Percentiles rank a stretch among this genome's conserved stretches.
Conservation (phyloP, 371 early-diverging fungal genomes). For the Apophysomyces sp. region DNA sequence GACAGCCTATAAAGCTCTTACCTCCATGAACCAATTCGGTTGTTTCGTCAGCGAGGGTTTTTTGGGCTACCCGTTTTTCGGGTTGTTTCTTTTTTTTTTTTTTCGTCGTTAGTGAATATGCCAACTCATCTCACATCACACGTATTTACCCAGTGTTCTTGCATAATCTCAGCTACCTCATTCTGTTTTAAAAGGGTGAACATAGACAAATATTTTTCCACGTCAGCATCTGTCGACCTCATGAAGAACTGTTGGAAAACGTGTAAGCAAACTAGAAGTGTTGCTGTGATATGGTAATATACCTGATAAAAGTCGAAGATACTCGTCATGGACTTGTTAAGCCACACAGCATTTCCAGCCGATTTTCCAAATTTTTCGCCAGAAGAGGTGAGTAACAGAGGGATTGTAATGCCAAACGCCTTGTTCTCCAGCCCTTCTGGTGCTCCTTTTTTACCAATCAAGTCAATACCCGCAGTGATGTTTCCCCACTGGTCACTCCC, state of each 20-base stretch:
- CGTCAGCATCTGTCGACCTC: conserved; percentile 79
- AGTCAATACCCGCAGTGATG: conserved; percentile 91
- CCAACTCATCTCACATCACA: neutral
- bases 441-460: conserved; percentile 68
- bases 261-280: no score
- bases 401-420: conserved; percentile 86
- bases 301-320: conserved; percentile 93
- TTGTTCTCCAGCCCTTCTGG: conserved; percentile 15
- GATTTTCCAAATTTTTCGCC: conserved; percentile 97
- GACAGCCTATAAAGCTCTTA: conserved; percentile 18
- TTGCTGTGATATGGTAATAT: no score
- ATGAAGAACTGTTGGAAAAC: conserved; percentile 75
- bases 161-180: conserved; percentile 61
- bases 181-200: conserved; percentile 76
- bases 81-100: conserved; percentile 65
- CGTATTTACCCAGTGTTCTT: conserved; percentile 55
- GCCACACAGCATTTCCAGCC: conserved; percentile 95
- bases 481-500: conserved; percentile 99
- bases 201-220: conserved; percentile 69
- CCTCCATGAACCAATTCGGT: conserved; percentile 91
- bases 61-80: conserved; percentile 73
- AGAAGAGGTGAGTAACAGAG: conserved; percentile 80
- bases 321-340: conserved; percentile 78
- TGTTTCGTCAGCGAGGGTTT: conserved; percentile 76
- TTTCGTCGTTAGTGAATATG: neutral